phyloP scores from a whole-genome alignment of 345 rosid species.

The Eucalyptus sp. region DNA sequence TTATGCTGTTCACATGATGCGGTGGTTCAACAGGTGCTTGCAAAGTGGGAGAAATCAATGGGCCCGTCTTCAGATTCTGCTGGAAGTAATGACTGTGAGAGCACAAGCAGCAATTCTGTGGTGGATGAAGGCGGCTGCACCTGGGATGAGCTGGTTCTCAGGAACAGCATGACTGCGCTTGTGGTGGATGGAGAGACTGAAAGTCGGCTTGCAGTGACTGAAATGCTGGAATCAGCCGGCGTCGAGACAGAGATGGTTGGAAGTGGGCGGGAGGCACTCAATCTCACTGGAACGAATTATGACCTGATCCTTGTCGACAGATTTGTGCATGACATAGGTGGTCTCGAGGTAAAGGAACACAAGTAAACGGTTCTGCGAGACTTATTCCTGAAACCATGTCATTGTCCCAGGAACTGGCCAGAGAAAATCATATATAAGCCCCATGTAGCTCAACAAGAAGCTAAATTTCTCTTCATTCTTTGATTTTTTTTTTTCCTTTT shows the following conservation, averaged over 20 bases:
- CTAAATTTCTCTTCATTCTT: neutral
- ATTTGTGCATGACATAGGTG: neutral
- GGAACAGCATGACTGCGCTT: neutral
- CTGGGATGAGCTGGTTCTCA: neutral
- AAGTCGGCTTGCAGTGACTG: neutral
- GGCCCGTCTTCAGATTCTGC: neutral
- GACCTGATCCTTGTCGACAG: neutral
- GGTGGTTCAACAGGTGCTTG: neutral
- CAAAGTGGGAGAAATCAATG: neutral
- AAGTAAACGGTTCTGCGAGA: neutral
- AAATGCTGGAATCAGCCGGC: neutral
- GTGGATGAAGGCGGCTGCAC: neutral
- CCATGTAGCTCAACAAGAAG: neutral
- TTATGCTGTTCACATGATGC: neutral
- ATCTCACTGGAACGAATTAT: neutral
- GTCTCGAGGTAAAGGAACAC: neutral
- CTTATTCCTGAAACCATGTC: neutral
- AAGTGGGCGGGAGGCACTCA: neutral
- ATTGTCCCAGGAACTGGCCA: neutral
- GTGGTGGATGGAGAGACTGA: neutral
- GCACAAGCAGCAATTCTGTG: neutral
- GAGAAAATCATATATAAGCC: neutral
- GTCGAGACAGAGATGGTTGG: neutral
- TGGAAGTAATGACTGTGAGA: neutral
- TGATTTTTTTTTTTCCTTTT: neutral